Evolutionary conservation across 331 rosid species (phyloP), one percentile per base, ranked within the genome.

Genomic region (Malus hybrid): DNA sequence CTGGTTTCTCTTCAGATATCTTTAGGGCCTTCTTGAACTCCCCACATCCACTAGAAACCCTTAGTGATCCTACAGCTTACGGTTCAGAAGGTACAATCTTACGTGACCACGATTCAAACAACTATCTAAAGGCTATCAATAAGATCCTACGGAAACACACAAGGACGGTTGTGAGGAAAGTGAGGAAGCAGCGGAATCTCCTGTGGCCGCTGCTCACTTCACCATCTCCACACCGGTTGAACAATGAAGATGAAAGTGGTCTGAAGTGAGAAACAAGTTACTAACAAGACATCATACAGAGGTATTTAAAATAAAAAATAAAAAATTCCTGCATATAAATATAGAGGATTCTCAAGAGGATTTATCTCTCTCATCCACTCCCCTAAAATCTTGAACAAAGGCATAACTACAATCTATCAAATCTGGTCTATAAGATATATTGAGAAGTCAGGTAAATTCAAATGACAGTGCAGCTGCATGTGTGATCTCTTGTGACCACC

Each of bases 31-130:
- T 91, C 72, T 83, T 91, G 56, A 91, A 87, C 39, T 81, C 71
- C 42, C 96, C 93, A 12, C 93, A 91, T 79, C 96, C 93, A 6
- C 80, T 91, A 54, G 91, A 88, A 59, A 91, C 93, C 42, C 85
- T 85, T 7, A 86, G 96, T 63, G 89, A 90, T 68, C 91, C 90
- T 72, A 79, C 93, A 62, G 93, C 92, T 63, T 91, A 91, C 68
- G 85, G 93, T 59, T 86, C 96, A 76, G 87, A 85, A 50, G 93
- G 96, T 39, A 84, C 90, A 56, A 85, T 90, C 71, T 69, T 79
- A 50, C 86, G 89, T 72, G 96, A 91, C 77, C 96, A 88, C 32
- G 89, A 87, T 81, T 91, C 94, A 13, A 78, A 90, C 82, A 86
- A 87, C 88, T 87, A 89, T 70, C 80, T 89, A 10, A 83, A 87